Percentiles rank a stretch among this genome's conserved stretches.
These are phyloP conservation scores for Elsinoe batatas DNA, from an alignment of 2,329 filamentous ascomycete genomes.

Conservation along the genomic window DNA sequence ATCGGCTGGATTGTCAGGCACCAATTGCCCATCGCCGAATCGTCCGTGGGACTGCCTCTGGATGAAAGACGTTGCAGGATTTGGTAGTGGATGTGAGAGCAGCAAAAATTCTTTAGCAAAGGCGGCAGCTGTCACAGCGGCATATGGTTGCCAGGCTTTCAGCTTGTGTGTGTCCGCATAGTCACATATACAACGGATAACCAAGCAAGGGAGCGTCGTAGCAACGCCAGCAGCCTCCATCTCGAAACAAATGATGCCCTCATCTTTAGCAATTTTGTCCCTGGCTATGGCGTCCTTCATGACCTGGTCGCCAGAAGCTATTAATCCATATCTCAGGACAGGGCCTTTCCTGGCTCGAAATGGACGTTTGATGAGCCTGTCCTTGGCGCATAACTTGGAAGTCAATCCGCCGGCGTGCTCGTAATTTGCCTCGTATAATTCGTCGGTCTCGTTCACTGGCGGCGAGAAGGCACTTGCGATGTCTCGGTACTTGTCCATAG, in stretches of 20 bases:
- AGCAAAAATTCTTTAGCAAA: constrained; percentile 16
- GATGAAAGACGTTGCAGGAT: too few species aligned
- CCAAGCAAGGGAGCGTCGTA: neutral
- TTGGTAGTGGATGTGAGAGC: neutral
- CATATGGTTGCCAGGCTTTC: constrained; percentile 10
- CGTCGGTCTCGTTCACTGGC: neutral
- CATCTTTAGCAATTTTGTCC: neutral
- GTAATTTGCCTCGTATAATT: neutral
- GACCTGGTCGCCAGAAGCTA: constrained; percentile 21
- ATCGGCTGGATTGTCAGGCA: too few species aligned
- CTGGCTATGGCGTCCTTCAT: constrained; percentile 17
- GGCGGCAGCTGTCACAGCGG: constrained; percentile 19
- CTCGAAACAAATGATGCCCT: constrained; percentile 10
- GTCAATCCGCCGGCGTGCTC: neutral
- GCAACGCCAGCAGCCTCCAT: constrained; percentile 14
- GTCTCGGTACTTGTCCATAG: neutral
- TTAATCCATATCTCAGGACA: constrained; percentile 19
- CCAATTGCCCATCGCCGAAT: too few species aligned
- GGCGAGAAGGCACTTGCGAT: neutral
- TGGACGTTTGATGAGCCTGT: neutral
- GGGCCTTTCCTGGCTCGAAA: constrained; percentile 12
- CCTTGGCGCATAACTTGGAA: neutral
- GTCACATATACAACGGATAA: constrained; percentile 14
- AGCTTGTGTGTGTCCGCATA: constrained; percentile 13
- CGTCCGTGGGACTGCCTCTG: too few species aligned